Evolutionary conservation across 2,329 filamentous ascomycete species (phyloP).

Genomic region (Aureobasidium mangrovei): DNA sequence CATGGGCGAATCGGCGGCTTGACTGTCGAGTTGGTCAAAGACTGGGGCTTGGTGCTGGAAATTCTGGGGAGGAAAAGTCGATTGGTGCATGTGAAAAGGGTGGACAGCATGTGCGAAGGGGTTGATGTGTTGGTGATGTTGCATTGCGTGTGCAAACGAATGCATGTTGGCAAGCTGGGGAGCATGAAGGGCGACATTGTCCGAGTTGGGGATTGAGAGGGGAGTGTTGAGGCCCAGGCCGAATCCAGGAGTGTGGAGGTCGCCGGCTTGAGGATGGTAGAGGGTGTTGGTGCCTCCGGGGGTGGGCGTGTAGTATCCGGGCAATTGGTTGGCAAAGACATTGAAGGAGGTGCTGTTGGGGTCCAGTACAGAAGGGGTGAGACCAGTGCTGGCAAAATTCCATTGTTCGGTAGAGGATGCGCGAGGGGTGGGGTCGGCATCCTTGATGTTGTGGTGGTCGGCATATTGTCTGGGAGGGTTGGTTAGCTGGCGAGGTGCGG

Average conservation of each 20-base stretch:
- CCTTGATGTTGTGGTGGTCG: constrained; percentile 50
- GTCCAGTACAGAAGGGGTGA: constrained; percentile 83
- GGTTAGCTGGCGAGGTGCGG: constrained; percentile 15
- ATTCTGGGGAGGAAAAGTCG: constrained; percentile 63
- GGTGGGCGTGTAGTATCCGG: constrained; percentile 82
- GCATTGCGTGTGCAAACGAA: constrained; percentile 52
- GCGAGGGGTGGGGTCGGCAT: constrained; percentile 75
- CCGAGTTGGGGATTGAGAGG: constrained; percentile 67
- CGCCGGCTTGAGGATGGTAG: constrained; percentile 67
- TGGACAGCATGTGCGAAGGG: not conserved
- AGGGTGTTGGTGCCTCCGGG: constrained; percentile 71
- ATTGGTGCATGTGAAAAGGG: constrained; percentile 52
- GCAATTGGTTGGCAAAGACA: constrained; percentile 67
- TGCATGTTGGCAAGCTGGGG: constrained; percentile 52
- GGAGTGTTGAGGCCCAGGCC: constrained; percentile 65
- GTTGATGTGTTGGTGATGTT: constrained; percentile 58
- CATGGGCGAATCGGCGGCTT: constrained; percentile 52
- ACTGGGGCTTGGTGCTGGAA: constrained; percentile 76
- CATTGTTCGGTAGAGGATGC: constrained; percentile 66
- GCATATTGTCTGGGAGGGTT: constrained; percentile 32
- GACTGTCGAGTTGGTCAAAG: constrained; percentile 68
- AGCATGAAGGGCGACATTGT: constrained; percentile 51
- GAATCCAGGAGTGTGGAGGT: constrained; percentile 75
- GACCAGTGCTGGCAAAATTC: constrained; percentile 44
- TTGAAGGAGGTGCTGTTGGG: constrained; percentile 74